A percentile compares a stretch with the other conserved stretches of the same genome.
These are phyloP conservation scores for Heliocybe sulcata DNA, from an alignment of 1,284 basidiomycete species.

Conservation along the genomic window DNA sequence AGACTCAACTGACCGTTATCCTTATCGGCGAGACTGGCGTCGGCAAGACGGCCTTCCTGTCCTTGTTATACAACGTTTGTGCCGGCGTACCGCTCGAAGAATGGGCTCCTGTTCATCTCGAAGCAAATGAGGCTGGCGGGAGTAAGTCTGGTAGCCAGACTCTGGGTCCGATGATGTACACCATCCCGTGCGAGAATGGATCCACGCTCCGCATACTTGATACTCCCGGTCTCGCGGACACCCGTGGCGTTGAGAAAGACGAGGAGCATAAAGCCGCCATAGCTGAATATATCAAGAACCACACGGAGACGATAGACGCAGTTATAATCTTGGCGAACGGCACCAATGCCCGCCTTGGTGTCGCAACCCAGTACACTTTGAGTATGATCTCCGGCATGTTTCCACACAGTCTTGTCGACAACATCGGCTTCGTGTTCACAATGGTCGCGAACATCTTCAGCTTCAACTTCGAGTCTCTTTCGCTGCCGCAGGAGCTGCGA, in stretches of 20 bases:
- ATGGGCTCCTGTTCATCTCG: no score
- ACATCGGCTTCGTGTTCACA: constrained; percentile 23
- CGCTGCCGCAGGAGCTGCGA: background rate
- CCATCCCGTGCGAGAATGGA: background rate
- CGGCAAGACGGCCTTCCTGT: background rate
- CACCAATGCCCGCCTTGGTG: background rate
- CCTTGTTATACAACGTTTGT: no score
- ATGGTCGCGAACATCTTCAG: constrained; percentile 14
- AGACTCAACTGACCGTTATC: no score
- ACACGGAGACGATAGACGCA: constrained; percentile 9
- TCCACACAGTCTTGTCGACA: constrained; percentile 16
- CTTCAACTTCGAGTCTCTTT: constrained; percentile 15
- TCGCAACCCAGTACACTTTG: no score
- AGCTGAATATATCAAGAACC: background rate
- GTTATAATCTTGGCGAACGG: background rate
- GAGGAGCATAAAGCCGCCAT: constrained; percentile 6
- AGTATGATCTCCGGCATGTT: no score
- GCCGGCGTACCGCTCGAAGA: no score
- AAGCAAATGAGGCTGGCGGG: background rate
- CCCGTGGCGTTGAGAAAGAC: constrained; percentile 7
- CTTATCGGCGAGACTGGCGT: no score
- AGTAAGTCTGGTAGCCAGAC: background rate
- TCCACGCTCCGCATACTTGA: constrained; percentile 5
- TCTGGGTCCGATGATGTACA: background rate
- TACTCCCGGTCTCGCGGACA: constrained; percentile 9